These are phyloP conservation scores for Guillardia theta DNA, from an alignment of 78 protist species.

Conservation along the genomic window DNA sequence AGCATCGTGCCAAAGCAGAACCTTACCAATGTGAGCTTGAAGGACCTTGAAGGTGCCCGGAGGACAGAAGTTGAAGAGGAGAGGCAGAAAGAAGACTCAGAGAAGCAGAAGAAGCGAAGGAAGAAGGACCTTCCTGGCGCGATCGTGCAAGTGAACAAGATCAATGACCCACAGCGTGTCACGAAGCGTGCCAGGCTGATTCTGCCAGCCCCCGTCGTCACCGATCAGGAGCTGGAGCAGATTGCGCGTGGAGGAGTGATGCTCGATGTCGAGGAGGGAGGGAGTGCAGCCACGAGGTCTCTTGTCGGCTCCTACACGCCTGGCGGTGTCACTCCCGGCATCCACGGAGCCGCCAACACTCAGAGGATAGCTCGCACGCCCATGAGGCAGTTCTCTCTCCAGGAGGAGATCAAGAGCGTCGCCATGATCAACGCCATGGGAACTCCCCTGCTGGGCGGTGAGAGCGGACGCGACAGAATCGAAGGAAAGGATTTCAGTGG, in stretches of 20 bases:
- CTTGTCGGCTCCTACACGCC: conserved; percentile 34
- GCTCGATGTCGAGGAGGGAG: background rate
- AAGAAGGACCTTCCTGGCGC: conserved; percentile 66
- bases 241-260: conserved; percentile 55
- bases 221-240: conserved; percentile 80
- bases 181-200: conserved; percentile 57
- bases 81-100: background rate
- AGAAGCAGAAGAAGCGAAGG: conserved; percentile 29
- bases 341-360: background rate
- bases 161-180: conserved; percentile 64
- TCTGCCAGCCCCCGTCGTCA: conserved; percentile 59
- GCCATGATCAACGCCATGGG: background rate
- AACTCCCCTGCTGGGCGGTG: conserved; percentile 34
- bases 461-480: background rate
- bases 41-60: conserved; percentile 18
- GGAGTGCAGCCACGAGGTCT: background rate
- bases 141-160: conserved; percentile 53
- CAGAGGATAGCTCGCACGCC: conserved; percentile 1
- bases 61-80: background rate
- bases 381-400: background rate
- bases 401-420: background rate
- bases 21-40: conserved; percentile 27
- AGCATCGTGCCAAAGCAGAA: background rate
- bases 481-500: background rate
- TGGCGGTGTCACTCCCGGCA: background rate